Conservation (phyloP, 352 stramenopile species). For the Globisporangium emineosum region DNA sequence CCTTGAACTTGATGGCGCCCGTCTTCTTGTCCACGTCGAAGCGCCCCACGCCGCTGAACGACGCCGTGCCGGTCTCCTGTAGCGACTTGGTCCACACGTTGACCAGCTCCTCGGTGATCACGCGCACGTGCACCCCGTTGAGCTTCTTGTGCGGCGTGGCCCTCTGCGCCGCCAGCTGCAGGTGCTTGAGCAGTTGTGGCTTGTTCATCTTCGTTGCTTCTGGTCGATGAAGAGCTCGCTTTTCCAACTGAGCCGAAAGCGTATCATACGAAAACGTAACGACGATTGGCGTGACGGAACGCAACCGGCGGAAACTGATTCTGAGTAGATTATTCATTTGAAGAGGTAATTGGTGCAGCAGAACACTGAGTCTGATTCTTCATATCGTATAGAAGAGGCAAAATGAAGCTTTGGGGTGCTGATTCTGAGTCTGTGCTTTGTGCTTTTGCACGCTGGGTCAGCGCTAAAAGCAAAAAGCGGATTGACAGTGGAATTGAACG, state of each 20-base stretch:
- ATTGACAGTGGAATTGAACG: too few relatives aligned
- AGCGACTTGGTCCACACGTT: constrained; percentile 39
- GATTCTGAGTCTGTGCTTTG: too few relatives aligned
- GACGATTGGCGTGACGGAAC: not conserved
- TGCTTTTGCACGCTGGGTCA: too few relatives aligned
- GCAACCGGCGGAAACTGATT: not conserved
- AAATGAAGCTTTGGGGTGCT: not conserved
- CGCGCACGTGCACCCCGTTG: constrained; percentile 40
- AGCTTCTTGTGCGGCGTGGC: constrained; percentile 38
- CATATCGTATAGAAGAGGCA: not conserved
- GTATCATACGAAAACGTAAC: too few relatives aligned
- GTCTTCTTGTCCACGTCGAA: constrained; percentile 45
- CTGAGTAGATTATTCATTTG: not conserved
- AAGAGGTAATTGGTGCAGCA: not conserved
- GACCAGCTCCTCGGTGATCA: constrained; percentile 38
- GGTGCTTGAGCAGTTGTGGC: constrained; percentile 43
- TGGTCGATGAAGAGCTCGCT: not conserved
- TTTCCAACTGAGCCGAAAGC: not conserved
- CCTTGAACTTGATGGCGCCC: constrained; percentile 49
- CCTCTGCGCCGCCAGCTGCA: constrained; percentile 32
- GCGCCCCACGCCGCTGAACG: constrained; percentile 34
- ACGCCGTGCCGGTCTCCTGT: constrained; percentile 39
- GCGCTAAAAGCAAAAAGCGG: too few relatives aligned
- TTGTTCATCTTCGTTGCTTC: constrained; percentile 31
- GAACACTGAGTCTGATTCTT: not conserved